Base-by-base conservation (phyloP, 2,329 filamentous ascomycete genomes). In the Chrysosporium keratinophilum region DNA sequence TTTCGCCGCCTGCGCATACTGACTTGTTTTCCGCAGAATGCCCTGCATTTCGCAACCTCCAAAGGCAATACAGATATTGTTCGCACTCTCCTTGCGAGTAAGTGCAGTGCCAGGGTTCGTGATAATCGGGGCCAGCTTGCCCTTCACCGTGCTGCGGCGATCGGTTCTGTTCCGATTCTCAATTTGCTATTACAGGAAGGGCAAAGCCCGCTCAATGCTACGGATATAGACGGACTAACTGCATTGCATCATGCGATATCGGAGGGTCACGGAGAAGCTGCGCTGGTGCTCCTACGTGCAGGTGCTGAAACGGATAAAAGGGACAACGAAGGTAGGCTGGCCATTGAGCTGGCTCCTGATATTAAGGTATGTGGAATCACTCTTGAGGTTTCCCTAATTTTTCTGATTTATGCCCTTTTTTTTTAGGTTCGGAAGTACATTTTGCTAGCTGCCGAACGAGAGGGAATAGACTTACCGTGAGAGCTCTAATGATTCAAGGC, bases 41-140 rank as follows among this genome's bases (percentile, higher is more conserved):
- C 85, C 9, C 79, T 98, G 17, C 91, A 97, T 70, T 95, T 97
- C 66, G 83, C 89, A 47, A 85, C 87, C 12, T 95, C 89, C 33
- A 98, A 98, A 70, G 82, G 81, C 63, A 90, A 95, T 65, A 74
- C 96, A 43, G 87, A 94, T 59, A 77, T 86, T 5, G 88, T 88
- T 23, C 84, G 83, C 47, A 82, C 81, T 55, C 79, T 98, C n/a
- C 72, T 98, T 39, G 76, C 79, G 15, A 77, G 82, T 61, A 85
- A 86, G 55, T 91, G 88, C 11, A 88, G 84, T 3, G 81, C 89
- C 1, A 77, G 91, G 23, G 78, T 90, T 1, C 87, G 87, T 59
- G 93, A 98, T 67, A 86, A 81, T 64, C 80, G 89, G 31, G 87
- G 88, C n/a, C 91, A 96, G 66, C 82, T 96, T 54, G 80, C 94